phyloP scores from a whole-genome alignment of 139 green algal genomes.

The Chlamydomonas asymmetrica region DNA sequence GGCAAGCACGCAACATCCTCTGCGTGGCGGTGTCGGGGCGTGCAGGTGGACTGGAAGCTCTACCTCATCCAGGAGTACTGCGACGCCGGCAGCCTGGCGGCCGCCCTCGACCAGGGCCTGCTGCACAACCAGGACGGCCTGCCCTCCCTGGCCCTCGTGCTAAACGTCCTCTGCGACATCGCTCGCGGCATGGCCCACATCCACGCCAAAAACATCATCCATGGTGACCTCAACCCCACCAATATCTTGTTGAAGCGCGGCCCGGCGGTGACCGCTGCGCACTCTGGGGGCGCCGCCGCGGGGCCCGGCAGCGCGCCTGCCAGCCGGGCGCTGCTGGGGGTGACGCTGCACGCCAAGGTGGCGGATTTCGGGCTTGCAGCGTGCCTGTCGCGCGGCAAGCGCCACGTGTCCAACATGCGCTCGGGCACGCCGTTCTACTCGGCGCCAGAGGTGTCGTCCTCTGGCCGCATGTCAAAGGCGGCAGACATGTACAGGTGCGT shows the following conservation, averaged over 20 bases:
- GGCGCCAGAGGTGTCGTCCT: constrained; percentile 25
- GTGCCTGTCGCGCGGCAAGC: constrained; percentile 30
- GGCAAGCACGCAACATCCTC: too few relatives aligned
- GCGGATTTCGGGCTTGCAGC: constrained; percentile 47
- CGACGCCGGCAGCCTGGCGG: constrained; percentile 26
- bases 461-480: constrained; percentile 15
- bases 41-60: background rate
- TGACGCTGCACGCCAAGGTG: constrained; percentile 8
- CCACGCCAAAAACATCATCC: constrained; percentile 35
- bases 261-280: background rate
- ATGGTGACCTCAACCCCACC: constrained; percentile 45
- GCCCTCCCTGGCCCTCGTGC: constrained; percentile 29
- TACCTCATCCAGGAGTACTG: constrained; percentile 36
- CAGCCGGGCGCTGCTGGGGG: background rate
- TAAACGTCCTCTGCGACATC: constrained; percentile 30
- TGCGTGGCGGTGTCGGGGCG: too few relatives aligned
- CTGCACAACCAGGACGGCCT: constrained; percentile 25
- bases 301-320: background rate
- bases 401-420: constrained; percentile 41
- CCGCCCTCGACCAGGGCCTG: constrained; percentile 15
- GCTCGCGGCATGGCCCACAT: constrained; percentile 44
- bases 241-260: constrained; percentile 34
- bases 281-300: background rate
- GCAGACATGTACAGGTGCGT: too few relatives aligned
- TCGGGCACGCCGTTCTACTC: constrained; percentile 35